phyloP scores from a whole-genome alignment of 2,329 filamentous ascomycete species.

The Epichloe typhina region DNA sequence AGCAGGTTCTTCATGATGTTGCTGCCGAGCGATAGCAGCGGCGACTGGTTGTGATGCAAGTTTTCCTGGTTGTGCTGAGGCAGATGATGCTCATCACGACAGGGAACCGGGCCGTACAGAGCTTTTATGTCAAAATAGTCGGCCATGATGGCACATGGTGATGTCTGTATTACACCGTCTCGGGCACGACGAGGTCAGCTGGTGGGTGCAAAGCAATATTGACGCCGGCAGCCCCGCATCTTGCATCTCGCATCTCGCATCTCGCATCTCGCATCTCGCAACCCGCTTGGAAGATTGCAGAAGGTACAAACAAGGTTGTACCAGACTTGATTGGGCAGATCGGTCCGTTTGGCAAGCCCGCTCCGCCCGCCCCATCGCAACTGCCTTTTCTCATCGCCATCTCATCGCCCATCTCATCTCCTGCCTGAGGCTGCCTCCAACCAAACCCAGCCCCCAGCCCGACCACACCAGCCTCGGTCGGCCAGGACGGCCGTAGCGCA shows the following conservation, averaged over 20 bases:
- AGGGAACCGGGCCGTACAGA: not conserved
- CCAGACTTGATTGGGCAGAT: not conserved
- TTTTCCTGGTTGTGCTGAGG: not conserved
- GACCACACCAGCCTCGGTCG: not conserved
- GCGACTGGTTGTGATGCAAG: not conserved
- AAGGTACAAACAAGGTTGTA: not conserved
- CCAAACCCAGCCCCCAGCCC: not conserved
- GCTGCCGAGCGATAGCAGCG: not conserved
- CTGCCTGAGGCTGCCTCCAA: not conserved
- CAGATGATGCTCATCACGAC: not conserved
- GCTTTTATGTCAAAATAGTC: not conserved
- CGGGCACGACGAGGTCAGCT: not conserved
- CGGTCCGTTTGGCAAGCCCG: not conserved
- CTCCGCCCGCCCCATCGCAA: not conserved
- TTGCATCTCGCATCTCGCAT: not conserved
- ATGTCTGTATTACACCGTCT: not conserved
- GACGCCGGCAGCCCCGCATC: not conserved
- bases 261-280: not conserved
- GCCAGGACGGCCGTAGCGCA: not conserved
- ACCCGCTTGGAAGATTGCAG: not conserved
- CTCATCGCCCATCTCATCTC: not conserved
- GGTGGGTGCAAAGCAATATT: not conserved
- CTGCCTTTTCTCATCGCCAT: not conserved
- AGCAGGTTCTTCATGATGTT: conserved; percentile 4
- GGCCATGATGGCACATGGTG: not conserved